These are phyloP conservation scores for Sphaerostilbella broomeana DNA, from an alignment of 2,329 filamentous ascomycete species.

Conservation along the genomic window DNA sequence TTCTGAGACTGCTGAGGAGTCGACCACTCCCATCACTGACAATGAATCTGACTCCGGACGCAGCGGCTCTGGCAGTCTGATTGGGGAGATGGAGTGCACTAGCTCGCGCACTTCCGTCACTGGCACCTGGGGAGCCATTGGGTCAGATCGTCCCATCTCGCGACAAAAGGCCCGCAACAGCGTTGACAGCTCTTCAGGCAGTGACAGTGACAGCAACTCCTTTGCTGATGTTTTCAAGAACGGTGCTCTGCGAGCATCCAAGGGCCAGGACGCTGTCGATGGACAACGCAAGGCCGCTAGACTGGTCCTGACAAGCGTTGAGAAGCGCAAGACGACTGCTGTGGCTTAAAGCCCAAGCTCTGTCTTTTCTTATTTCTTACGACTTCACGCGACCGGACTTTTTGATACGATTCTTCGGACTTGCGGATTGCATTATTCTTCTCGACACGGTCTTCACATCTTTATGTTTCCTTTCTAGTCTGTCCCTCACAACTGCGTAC, in stretches of 20 bases:
- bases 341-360: constrained; percentile 17
- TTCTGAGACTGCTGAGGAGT: constrained; percentile 66
- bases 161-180: constrained; percentile 58
- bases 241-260: constrained; percentile 43
- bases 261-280: constrained; percentile 47
- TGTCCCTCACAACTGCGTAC: constrained; percentile 4
- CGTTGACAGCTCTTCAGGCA: constrained; percentile 53
- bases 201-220: constrained; percentile 49
- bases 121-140: constrained; percentile 70
- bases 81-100: constrained; percentile 62
- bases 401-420: constrained; percentile 33
- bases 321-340: constrained; percentile 67
- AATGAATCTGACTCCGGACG: constrained; percentile 67
- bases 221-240: constrained; percentile 63
- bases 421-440: constrained; percentile 25
- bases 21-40: constrained; percentile 63
- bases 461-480: constrained; percentile 8
- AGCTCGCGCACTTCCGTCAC: constrained; percentile 73
- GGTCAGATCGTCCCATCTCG: constrained; percentile 73
- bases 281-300: constrained; percentile 75
- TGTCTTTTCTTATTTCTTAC: constrained; percentile 20
- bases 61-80: constrained; percentile 73
- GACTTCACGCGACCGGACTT: constrained; percentile 33
- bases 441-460: constrained; percentile 13
- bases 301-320: constrained; percentile 79